Percentiles rank a stretch among this genome's conserved stretches.
phyloP scores from a whole-genome alignment of 2,329 filamentous ascomycete genomes.

The Aspergillus sp. region DNA sequence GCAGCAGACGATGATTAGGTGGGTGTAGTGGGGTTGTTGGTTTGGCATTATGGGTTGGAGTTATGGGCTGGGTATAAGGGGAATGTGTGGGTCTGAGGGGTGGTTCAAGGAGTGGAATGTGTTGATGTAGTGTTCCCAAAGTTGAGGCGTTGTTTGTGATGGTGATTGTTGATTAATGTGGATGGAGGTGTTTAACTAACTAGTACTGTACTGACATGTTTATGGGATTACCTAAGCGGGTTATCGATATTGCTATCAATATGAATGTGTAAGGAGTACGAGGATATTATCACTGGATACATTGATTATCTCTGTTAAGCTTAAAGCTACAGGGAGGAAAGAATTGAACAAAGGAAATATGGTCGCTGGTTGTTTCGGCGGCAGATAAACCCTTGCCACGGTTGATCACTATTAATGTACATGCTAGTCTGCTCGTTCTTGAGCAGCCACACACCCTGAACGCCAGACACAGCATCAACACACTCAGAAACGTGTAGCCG shows the following conservation, averaged over 20 bases:
- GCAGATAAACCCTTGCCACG: neutral
- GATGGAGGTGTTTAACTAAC: too few species aligned
- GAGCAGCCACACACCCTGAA: neutral
- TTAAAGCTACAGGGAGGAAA: neutral
- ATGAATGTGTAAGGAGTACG: too few species aligned
- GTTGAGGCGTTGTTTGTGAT: too few species aligned
- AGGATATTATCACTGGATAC: too few species aligned
- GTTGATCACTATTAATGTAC: slow-evolving; percentile 7
- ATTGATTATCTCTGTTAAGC: neutral
- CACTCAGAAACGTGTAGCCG: neutral
- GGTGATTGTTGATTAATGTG: too few species aligned
- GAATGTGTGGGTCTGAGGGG: neutral
- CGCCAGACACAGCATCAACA: neutral
- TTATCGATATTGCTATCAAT: too few species aligned
- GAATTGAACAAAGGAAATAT: neutral
- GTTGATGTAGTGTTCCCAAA: neutral
- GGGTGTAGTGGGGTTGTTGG: slow-evolving; percentile 29
- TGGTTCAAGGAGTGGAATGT: neutral
- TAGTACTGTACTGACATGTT: too few species aligned
- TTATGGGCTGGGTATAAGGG: neutral
- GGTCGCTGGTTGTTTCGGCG: neutral
- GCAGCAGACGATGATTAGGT: slow-evolving; percentile 79
- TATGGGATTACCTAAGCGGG: too few species aligned
- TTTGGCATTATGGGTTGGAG: neutral
- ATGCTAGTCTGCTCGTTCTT: neutral